phyloP scores from a whole-genome alignment of 2,329 filamentous ascomycete genomes.

The Neopestalotiopsis sp. region DNA sequence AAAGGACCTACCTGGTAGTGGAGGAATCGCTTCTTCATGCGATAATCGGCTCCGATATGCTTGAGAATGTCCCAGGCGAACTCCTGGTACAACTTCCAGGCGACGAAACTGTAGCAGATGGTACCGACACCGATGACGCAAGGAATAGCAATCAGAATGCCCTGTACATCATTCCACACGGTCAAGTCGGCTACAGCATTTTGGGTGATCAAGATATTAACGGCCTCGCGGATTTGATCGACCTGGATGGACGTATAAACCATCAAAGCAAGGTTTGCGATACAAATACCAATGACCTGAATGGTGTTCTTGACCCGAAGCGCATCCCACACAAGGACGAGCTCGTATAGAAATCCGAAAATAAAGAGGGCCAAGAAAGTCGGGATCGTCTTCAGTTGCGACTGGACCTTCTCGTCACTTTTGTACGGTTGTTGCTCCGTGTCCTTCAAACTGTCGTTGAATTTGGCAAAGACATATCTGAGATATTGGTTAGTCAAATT shows the following conservation, averaged over 20 bases:
- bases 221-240: constrained; percentile 83
- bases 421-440: constrained; percentile 43
- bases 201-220: constrained; percentile 54
- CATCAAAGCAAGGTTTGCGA: constrained; percentile 89
- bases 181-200: constrained; percentile 49
- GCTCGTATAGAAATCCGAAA: constrained; percentile 93
- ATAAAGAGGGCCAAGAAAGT: constrained; percentile 97
- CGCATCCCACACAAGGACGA: constrained; percentile 91
- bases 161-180: constrained; percentile 73
- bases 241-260: constrained; percentile 94
- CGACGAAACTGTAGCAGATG: constrained; percentile 73
- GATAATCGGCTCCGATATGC: constrained; percentile 95
- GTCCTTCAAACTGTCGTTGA: constrained; percentile 66
- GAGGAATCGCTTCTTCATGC: constrained; percentile 95
- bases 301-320: constrained; percentile 96
- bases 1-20: constrained; percentile 82
- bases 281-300: constrained; percentile 92
- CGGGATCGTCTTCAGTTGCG: constrained; percentile 76
- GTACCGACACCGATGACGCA: constrained; percentile 80
- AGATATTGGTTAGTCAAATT: constrained; percentile 9
- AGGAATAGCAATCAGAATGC: constrained; percentile 85
- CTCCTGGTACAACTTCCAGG: constrained; percentile 97
- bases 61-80: constrained; percentile 99
- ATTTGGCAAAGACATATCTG: constrained; percentile 89
- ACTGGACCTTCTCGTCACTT: constrained; percentile 44